Conservation (phyloP, 73 alveolate species). For the Paramecium tetraurelia region DNA sequence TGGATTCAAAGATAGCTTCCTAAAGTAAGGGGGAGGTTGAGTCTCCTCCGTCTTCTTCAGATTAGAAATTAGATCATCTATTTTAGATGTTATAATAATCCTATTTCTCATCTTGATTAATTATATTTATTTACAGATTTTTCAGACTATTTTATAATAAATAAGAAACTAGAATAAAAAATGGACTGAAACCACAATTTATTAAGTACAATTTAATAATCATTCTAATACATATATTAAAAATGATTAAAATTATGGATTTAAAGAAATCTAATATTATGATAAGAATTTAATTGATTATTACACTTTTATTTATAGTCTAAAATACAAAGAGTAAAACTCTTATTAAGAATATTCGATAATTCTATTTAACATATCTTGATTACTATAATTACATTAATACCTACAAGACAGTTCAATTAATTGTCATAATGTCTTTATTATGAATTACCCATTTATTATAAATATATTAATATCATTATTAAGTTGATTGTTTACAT, state of each 20-base stretch:
- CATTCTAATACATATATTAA: no score
- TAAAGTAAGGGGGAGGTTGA: not conserved
- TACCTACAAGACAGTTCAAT: not conserved
- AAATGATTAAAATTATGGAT: no score
- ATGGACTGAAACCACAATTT: no score
- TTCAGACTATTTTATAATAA: no score
- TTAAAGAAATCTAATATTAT: no score
- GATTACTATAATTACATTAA: not conserved
- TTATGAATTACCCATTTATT: not conserved
- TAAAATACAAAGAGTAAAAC: no score
- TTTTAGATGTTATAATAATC: not conserved
- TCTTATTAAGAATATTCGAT: no score
- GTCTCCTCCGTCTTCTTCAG: not conserved
- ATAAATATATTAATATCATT: not conserved
- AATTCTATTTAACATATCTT: no score
- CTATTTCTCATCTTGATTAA: not conserved
- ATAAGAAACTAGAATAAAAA: no score
- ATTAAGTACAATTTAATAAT: no score
- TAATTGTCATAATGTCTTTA: not conserved
- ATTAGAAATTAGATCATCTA: not conserved
- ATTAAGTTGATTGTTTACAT: not conserved
- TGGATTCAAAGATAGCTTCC: not conserved
- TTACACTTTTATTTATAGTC: no score
- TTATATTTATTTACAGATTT: not conserved
- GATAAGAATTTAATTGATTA: no score